Percentiles rank a stretch among this genome's conserved stretches.
These are phyloP conservation scores for Drechslerella dactyloides DNA, from an alignment of 2,329 filamentous ascomycete genomes.

Conservation along the genomic window DNA sequence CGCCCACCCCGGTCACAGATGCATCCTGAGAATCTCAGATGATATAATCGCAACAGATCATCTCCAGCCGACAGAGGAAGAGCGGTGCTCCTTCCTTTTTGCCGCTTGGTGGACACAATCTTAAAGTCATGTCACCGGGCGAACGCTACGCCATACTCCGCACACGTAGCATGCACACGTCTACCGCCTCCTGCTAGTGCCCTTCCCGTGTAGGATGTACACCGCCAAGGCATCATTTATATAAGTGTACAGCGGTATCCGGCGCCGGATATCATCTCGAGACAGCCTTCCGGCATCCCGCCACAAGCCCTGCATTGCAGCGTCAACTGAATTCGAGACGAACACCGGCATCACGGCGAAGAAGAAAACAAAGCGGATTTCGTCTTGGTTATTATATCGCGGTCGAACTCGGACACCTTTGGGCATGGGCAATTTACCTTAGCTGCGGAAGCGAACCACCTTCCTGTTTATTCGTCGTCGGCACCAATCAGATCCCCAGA, in stretches of 20 bases:
- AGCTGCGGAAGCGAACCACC: conserved; percentile 50
- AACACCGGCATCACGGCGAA: conserved; percentile 8
- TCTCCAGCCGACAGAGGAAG: conserved; percentile 47
- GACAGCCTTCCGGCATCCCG: conserved; percentile 10
- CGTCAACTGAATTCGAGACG: not conserved
- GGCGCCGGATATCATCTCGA: conserved; percentile 28
- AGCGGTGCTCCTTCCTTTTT: conserved; percentile 47
- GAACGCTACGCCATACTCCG: conserved; percentile 8
- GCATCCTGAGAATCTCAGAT: conserved; percentile 36
- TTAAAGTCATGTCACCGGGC: conserved; percentile 3
- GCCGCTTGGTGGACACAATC: conserved; percentile 27
- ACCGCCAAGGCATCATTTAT: not conserved
- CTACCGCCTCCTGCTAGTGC: not conserved
- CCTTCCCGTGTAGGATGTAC: not conserved
- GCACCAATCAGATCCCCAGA: conserved; percentile 41
- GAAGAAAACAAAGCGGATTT: conserved; percentile 16
- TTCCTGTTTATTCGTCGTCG: conserved; percentile 45
- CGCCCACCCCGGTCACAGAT: conserved; percentile 17
- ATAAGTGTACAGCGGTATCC: not conserved
- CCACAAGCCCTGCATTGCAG: not conserved
- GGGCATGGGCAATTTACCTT: conserved; percentile 50
- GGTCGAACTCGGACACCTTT: conserved; percentile 35
- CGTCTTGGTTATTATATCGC: conserved; percentile 16
- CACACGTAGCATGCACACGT: not conserved
- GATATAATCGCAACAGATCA: conserved; percentile 51